Evolutionary conservation across 768 basidiomycete genomes (phyloP).

Genomic region (Hericium rajendrae): DNA sequence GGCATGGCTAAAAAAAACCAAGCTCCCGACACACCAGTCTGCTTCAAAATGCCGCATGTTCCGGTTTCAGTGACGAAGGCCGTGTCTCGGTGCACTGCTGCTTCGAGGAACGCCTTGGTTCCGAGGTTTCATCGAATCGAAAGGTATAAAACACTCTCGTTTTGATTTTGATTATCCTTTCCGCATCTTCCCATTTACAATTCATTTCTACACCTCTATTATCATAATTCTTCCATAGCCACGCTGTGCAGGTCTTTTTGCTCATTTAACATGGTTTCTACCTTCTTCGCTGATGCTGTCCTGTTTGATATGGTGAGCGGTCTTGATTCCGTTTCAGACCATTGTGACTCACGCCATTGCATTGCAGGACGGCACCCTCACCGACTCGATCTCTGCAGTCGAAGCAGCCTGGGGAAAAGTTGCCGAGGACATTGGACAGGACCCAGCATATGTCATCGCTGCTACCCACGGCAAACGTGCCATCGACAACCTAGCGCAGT

Average conservation of each 20-base stretch:
- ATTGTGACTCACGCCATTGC: slow-evolving; percentile 3
- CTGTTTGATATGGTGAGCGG: slow-evolving; percentile 58
- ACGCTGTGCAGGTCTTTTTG: too few relatives aligned
- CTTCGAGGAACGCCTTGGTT: too few relatives aligned
- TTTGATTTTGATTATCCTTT: too few relatives aligned
- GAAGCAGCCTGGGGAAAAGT: slow-evolving; percentile 72
- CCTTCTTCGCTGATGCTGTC: slow-evolving; percentile 47
- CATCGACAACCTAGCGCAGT: slow-evolving; percentile 58
- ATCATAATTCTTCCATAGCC: not conserved
- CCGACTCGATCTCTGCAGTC: slow-evolving; percentile 64
- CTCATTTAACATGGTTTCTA: not conserved
- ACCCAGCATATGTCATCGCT: slow-evolving; percentile 57
- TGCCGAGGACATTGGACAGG: slow-evolving; percentile 57
- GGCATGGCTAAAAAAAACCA: too few relatives aligned
- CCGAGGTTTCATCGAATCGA: too few relatives aligned
- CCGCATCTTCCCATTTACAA: not conserved
- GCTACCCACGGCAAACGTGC: slow-evolving; percentile 76
- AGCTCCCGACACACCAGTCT: too few relatives aligned
- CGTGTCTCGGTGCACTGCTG: too few relatives aligned
- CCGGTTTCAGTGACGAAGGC: too few relatives aligned
- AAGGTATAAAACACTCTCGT: too few relatives aligned
- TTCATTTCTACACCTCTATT: not conserved
- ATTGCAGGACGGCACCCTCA: slow-evolving; percentile 56
- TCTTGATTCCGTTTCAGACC: not conserved
- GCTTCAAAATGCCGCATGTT: too few relatives aligned